phyloP scores from a whole-genome alignment of 768 basidiomycete genomes.

The Gyrodon lividus region DNA sequence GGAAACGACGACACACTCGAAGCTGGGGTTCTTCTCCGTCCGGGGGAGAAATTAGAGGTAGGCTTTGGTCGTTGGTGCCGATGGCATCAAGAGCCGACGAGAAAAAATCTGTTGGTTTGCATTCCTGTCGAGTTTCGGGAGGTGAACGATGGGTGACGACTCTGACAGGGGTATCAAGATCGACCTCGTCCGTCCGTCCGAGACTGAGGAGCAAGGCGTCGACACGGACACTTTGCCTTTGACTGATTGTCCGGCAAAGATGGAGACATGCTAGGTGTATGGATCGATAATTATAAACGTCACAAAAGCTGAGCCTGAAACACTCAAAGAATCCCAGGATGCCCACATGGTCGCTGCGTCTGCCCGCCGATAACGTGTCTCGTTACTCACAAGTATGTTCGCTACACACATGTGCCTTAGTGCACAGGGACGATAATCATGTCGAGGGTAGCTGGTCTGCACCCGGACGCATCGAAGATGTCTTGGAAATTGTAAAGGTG shows the following conservation, averaged over 20 bases:
- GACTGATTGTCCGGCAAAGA: constrained; percentile 18
- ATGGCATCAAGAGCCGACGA: constrained; percentile 26
- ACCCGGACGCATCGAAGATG: constrained; percentile 23
- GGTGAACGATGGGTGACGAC: neutral
- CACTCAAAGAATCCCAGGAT: constrained; percentile 5
- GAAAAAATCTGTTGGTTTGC: constrained; percentile 20
- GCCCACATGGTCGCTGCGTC: constrained; percentile 23
- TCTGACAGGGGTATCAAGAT: constrained; percentile 24
- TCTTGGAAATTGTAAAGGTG: constrained; percentile 20
- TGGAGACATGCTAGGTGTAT: constrained; percentile 22
- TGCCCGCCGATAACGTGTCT: constrained; percentile 11
- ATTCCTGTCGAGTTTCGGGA: neutral
- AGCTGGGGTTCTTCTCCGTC: constrained; percentile 19
- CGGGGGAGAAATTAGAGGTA: constrained; percentile 13
- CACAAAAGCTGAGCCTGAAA: neutral
- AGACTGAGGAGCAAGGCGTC: constrained; percentile 20
- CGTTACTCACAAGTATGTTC: constrained; percentile 20
- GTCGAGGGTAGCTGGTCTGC: constrained; percentile 21
- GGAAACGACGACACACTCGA: constrained; percentile 3
- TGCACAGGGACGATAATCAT: constrained; percentile 19
- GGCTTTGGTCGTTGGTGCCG: constrained; percentile 32
- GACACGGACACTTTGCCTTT: constrained; percentile 23
- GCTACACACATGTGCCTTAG: neutral
- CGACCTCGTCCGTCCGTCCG: constrained; percentile 27
- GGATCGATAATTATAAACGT: constrained; percentile 8